Conservation (phyloP, 1,139 yeast species). For the Debaryomyces singareniensis region DNA sequence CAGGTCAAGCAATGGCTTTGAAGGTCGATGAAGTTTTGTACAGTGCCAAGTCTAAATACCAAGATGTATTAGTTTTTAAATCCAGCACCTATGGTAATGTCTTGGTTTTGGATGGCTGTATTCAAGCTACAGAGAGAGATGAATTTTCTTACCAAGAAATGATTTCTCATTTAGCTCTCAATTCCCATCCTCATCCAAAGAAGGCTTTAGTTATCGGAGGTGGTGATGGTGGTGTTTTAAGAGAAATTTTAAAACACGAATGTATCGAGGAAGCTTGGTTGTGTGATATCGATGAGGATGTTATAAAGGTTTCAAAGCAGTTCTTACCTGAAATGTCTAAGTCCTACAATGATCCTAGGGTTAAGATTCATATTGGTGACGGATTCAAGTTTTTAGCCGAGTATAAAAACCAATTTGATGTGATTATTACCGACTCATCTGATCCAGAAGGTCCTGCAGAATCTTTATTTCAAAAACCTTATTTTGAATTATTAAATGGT, state of each 20-base stretch:
- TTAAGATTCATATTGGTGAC: conserved; percentile 77
- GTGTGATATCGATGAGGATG: conserved; percentile 90
- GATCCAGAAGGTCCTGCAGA: conserved; percentile 98
- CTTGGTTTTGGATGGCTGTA: conserved; percentile 81
- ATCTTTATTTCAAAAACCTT: conserved; percentile 77
- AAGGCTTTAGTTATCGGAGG: conserved; percentile 90
- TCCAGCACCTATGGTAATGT: conserved; percentile 88
- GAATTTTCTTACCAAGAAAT: conserved; percentile 94
- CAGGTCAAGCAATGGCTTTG: conserved; percentile 90
- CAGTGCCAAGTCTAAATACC: conserved; percentile 77
- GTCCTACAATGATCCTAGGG: conserved; percentile 76
- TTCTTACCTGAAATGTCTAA: conserved; percentile 81
- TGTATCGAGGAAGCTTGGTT: conserved; percentile 79
- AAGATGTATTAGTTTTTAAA: conserved; percentile 83
- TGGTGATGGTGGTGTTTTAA: conserved; percentile 93
- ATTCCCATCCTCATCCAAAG: conserved; percentile 88
- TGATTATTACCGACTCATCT: conserved; percentile 87
- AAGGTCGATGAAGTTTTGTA: conserved; percentile 77
- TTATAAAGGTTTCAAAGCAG: conserved; percentile 73
- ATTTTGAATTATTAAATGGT: conserved; percentile 69
- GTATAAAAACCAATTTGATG: conserved; percentile 68
- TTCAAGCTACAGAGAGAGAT: conserved; percentile 91
- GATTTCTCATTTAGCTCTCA: conserved; percentile 85
- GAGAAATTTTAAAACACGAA: conserved; percentile 86
- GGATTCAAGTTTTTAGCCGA: conserved; percentile 87